These are phyloP conservation scores for Crithidia fasciculata DNA, from an alignment of 208 protist genomes.

Conservation along the genomic window DNA sequence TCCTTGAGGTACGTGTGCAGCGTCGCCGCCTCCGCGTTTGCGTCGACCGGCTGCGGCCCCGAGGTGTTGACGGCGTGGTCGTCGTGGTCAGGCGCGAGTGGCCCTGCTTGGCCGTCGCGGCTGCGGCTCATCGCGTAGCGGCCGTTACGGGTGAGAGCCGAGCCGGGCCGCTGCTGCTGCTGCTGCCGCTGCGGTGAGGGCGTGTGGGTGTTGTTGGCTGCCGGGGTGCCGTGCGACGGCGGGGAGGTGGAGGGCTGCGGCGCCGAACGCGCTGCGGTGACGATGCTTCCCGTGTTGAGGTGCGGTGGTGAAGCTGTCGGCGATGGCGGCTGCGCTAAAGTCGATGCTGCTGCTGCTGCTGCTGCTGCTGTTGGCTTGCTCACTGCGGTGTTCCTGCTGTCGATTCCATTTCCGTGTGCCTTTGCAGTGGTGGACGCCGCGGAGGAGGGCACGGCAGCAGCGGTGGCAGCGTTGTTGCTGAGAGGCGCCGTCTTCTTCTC, in stretches of 20 bases:
- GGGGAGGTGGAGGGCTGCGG: constrained; percentile 2
- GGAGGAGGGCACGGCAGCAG: neutral
- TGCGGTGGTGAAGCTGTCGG: no score
- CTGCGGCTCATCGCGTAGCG: constrained; percentile 29
- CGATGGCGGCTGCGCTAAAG: no score
- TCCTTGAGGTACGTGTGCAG: constrained; percentile 44
- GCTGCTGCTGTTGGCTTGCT: no score
- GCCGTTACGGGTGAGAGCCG: constrained; percentile 23
- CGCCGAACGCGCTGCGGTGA: neutral
- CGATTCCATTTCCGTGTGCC: no score
- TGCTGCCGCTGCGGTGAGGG: neutral
- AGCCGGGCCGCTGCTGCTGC: constrained; percentile 9
- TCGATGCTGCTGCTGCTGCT: neutral
- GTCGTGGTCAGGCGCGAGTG: no score
- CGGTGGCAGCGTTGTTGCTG: neutral
- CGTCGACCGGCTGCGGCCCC: neutral
- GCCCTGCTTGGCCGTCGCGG: neutral
- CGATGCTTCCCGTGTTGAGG: no score
- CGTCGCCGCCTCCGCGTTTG: constrained; percentile 26
- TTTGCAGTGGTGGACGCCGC: no score
- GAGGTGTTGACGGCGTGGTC: no score
- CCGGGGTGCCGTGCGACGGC: neutral
- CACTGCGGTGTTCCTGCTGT: no score
- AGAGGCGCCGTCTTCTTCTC: no score
- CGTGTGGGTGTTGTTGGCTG: neutral